These are phyloP conservation scores for Ogataea ganodermae DNA, from an alignment of 805 yeast species.

Conservation along the genomic window DNA sequence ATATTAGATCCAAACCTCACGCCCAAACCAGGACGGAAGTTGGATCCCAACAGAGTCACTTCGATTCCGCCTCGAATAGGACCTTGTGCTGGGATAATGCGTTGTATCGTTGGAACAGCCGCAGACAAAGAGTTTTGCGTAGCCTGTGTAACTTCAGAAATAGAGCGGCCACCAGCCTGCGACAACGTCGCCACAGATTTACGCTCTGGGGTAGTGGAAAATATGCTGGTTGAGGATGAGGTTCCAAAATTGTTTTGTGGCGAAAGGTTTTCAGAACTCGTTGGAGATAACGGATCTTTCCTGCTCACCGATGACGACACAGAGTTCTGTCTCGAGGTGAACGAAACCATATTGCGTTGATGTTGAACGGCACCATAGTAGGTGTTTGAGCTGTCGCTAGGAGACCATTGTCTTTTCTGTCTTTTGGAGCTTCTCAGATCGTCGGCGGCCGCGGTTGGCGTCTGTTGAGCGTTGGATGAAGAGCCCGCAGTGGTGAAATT, in stretches of 20 bases:
- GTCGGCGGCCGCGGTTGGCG: not conserved
- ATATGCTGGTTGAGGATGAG: conserved; percentile 35
- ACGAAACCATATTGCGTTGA: conserved; percentile 21
- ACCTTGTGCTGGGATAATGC: conserved; percentile 94
- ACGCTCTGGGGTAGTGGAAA: conserved; percentile 36
- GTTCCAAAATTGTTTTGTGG: conserved; percentile 32
- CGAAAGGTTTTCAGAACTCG: conserved; percentile 35
- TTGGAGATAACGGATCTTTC: conserved; percentile 34
- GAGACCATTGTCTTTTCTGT: conserved; percentile 37
- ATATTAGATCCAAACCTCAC: conserved; percentile 85
- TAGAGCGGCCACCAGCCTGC: not conserved
- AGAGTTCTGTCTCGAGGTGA: conserved; percentile 23
- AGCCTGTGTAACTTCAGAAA: conserved; percentile 1
- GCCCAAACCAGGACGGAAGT: conserved; percentile 77
- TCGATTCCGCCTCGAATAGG: conserved; percentile 96
- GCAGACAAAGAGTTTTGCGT: conserved; percentile 5
- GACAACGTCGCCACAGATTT: conserved; percentile 15
- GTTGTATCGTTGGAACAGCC: conserved; percentile 62
- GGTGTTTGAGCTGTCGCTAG: conserved; percentile 26
- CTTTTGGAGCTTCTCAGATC: conserved; percentile 28
- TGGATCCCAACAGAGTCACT: conserved; percentile 84
- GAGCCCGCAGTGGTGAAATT: conserved; percentile 11
- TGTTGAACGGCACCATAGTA: conserved; percentile 30
- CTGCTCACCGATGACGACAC: conserved; percentile 23
- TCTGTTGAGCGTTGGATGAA: not conserved